A percentile compares a stretch with the other conserved stretches of the same genome.
Evolutionary conservation across 768 basidiomycete genomes (phyloP).

Genomic region (Nidularia pulvinata): DNA sequence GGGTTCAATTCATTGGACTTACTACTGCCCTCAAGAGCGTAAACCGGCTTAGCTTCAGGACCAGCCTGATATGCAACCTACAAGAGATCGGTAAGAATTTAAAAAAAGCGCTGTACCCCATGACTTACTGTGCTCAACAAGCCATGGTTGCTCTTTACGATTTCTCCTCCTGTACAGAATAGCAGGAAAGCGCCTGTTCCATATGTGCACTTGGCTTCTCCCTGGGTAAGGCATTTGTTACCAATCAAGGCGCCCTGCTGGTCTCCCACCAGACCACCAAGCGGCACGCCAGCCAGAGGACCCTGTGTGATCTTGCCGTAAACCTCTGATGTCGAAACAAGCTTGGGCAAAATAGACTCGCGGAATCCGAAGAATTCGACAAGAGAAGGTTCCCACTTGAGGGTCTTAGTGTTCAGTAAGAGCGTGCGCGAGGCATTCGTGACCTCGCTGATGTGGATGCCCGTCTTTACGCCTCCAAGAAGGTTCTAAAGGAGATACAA

Average conservation of each 20-base stretch:
- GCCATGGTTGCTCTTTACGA: constrained; percentile 85
- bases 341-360: constrained; percentile 74
- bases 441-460: constrained; percentile 86
- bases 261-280: constrained; percentile 96
- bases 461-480: constrained; percentile 70
- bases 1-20: constrained; percentile 23
- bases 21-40: constrained; percentile 96
- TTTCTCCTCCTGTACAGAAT: constrained; percentile 90
- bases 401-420: constrained; percentile 78
- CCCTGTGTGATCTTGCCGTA: constrained; percentile 80
- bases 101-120: too few species aligned
- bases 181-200: constrained; percentile 97
- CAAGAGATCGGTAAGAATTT: constrained; percentile 2
- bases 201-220: constrained; percentile 98
- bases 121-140: constrained; percentile 79
- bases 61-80: constrained; percentile 93
- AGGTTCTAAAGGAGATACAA: constrained; percentile 54
- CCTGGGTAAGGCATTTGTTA: constrained; percentile 90
- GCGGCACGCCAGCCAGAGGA: constrained; percentile 70
- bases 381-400: constrained; percentile 83
- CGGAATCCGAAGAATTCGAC: constrained; percentile 88
- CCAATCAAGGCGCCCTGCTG: constrained; percentile 97
- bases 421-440: constrained; percentile 98
- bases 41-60: constrained; percentile 73
- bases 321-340: constrained; percentile 91